These are phyloP conservation scores for Euphorbia celastroides DNA, from an alignment of 441 rosid genomes.

Conservation along the genomic window DNA sequence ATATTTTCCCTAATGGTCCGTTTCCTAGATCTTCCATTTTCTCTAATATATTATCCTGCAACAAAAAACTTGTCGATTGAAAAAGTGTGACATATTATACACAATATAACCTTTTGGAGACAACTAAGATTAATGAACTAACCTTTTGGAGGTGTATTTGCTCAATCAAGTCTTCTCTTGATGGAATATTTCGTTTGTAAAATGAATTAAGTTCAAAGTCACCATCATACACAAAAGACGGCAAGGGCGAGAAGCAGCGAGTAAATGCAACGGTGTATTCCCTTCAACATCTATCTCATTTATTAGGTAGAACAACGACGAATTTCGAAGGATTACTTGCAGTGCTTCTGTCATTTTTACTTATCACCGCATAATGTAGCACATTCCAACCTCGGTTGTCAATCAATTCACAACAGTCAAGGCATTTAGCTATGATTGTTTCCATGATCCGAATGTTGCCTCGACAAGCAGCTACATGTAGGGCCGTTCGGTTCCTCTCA, in stretches of 20 bases:
- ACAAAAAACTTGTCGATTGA: background rate
- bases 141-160: background rate
- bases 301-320: background rate
- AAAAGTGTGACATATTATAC: too few species aligned
- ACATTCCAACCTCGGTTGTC: constrained; percentile 9
- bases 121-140: too few species aligned
- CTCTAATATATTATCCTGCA: background rate
- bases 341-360: background rate
- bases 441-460: constrained; percentile 1
- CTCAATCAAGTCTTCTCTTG: background rate
- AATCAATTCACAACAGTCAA: constrained; percentile 11
- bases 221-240: background rate
- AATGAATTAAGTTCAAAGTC: constrained; percentile 1
- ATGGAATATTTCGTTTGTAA: background rate
- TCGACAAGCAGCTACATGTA: constrained; percentile 15
- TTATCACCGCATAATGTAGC: constrained; percentile 16
- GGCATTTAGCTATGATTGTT: background rate
- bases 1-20: background rate
- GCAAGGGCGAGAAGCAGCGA: constrained; percentile 10
- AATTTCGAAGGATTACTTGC: background rate
- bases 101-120: too few species aligned
- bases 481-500: constrained; percentile 13
- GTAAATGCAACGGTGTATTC: constrained; percentile 13
- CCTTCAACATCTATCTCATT: constrained; percentile 10
- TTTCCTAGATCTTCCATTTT: constrained; percentile 4